These are phyloP conservation scores for Pythium volutum DNA, from an alignment of 352 stramenopile genomes.

Conservation along the genomic window DNA sequence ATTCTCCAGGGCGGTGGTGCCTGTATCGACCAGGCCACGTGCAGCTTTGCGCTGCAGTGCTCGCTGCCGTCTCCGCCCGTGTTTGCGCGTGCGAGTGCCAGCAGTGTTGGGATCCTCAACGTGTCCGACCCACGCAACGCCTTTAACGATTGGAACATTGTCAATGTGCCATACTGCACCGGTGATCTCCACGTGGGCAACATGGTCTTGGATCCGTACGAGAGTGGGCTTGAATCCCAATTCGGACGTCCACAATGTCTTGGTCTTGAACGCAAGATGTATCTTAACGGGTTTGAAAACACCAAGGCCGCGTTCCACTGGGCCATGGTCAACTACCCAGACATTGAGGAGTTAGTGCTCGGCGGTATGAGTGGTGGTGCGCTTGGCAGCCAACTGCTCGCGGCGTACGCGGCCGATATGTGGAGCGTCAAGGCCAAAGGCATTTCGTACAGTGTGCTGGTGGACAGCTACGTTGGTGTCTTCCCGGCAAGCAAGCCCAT, in stretches of 20 bases:
- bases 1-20: constrained; percentile 61
- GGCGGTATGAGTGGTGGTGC: constrained; percentile 31
- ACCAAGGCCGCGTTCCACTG: constrained; percentile 16
- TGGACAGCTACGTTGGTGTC: constrained; percentile 60
- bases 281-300: constrained; percentile 25
- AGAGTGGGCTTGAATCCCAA: constrained; percentile 18
- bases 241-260: constrained; percentile 44
- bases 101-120: constrained; percentile 52
- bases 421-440: constrained; percentile 45
- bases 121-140: constrained; percentile 45
- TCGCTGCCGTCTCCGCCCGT: constrained; percentile 38
- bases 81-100: constrained; percentile 30
- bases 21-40: constrained; percentile 54
- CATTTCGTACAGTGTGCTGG: constrained; percentile 46
- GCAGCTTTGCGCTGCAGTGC: constrained; percentile 60
- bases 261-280: constrained; percentile 36
- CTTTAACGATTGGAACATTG: constrained; percentile 71
- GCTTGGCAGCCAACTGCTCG: constrained; percentile 44
- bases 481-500: constrained; percentile 35
- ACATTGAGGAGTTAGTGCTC: constrained; percentile 19
- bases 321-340: constrained; percentile 22
- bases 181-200: constrained; percentile 59
- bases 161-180: constrained; percentile 71
- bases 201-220: constrained; percentile 26
- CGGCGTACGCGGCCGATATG: constrained; percentile 37